Base-by-base conservation (phyloP, 108 stramenopile species). In the Fistulifera solaris region DNA sequence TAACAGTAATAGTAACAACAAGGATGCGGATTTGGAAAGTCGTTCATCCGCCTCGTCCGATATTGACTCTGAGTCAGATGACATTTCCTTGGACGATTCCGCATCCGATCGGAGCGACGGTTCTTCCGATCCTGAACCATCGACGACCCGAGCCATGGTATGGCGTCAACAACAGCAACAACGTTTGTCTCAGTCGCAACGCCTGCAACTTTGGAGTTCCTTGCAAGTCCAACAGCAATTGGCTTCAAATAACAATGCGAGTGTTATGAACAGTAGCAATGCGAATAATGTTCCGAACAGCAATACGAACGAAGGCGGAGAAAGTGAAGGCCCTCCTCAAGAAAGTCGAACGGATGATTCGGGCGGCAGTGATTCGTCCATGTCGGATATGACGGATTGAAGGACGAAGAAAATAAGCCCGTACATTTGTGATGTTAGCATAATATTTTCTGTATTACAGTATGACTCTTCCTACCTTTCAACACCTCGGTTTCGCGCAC, bases 401-500 rank as follows among this genome's bases (percentile, higher is more conserved):
- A 28, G 5, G 27, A 40, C 14, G 14, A 40, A 13, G 40, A 40
- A 40, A 14, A 40, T 40, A 40, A 14, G 11, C 12, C 40, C 14
- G 40, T 40, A 14, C 40, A 13, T 40, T 40, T 11, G 11, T 40
- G 40, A 14, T 14, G 40, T 11, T 14, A 11, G 40, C 40, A 40
- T 40, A 40, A 11, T 14, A 40, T 35, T 35, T 35, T 8, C 31
- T 35, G 6, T 8, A 6, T 35, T 8, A 6, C 31, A 35, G 8
- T 35, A 35, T 35, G 3, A 35, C 8, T 35, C 31, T 35, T 35
- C n/a, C n/a, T n/a, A n/a, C n/a, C n/a, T n/a, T n/a, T n/a, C n/a
- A 35, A 8, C 31, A 6, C 23, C 43, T 28, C 27, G 95, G 93
- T 65, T 89, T 94, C 35, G 95, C 95, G 50, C 81, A 82, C 57